These are phyloP conservation scores for Cunninghamia lanceolata DNA, from an alignment of 75 land plant genomes.

Conservation along the genomic window DNA sequence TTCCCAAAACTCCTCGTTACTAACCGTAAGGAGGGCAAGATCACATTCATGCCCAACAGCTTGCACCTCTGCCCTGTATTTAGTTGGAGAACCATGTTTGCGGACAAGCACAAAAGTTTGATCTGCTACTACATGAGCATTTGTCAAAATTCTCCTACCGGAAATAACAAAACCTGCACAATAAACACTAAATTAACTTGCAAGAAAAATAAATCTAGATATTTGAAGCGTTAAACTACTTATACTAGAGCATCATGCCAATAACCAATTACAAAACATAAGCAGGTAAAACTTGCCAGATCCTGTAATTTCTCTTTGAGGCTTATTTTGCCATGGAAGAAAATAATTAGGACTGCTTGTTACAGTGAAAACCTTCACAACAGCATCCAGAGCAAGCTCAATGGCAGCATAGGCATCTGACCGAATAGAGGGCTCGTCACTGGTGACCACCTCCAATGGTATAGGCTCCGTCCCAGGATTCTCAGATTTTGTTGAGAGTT, in stretches of 20 bases:
- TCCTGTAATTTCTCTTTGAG: constrained; percentile 84
- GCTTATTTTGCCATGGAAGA: constrained; percentile 96
- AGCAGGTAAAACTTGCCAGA: constrained; percentile 51
- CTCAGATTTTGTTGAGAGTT: not conserved
- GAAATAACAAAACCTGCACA: constrained; percentile 76
- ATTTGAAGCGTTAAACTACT: not conserved
- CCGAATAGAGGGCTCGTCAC: not conserved
- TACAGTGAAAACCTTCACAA: constrained; percentile 91
- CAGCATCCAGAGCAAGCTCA: constrained; percentile 82
- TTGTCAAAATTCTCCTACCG: constrained; percentile 75
- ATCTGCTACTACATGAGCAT: constrained; percentile 98
- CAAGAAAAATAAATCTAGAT: not conserved
- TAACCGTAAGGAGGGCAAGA: constrained; percentile 80
- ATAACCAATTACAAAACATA: not conserved
- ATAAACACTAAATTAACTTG: not conserved
- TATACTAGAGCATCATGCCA: not conserved
- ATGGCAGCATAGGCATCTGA: constrained; percentile 60
- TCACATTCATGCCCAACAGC: constrained; percentile 98
- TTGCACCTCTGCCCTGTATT: constrained; percentile 78
- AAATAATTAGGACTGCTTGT: constrained; percentile 88
- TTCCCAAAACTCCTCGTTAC: constrained; percentile 87
- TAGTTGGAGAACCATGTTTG: constrained; percentile 92
- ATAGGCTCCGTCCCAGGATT: not conserved
- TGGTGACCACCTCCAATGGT: not conserved
- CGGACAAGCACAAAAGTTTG: constrained; percentile 87